phyloP scores from a whole-genome alignment of 768 basidiomycete genomes.

The Tylopilus vinaceipallidus region DNA sequence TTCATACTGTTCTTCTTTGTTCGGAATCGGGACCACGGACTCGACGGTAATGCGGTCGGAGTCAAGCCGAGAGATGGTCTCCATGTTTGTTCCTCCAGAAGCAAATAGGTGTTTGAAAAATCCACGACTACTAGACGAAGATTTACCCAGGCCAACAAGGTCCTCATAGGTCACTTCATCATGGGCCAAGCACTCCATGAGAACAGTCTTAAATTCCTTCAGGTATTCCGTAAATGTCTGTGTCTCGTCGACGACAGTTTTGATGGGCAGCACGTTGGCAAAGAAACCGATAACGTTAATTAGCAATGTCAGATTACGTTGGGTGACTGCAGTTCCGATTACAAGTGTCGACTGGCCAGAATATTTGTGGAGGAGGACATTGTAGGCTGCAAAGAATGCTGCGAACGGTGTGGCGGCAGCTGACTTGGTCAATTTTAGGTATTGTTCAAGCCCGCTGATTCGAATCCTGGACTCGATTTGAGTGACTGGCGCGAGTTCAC shows the following conservation, averaged over 20 bases:
- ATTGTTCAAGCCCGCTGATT: slow-evolving; percentile 18
- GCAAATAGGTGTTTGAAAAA: slow-evolving; percentile 34
- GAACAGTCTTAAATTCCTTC: slow-evolving; percentile 19
- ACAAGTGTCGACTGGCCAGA: slow-evolving; percentile 29
- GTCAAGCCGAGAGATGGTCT: slow-evolving; percentile 24
- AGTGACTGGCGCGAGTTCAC: slow-evolving; percentile 28
- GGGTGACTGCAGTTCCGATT: slow-evolving; percentile 31
- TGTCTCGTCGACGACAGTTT: slow-evolving; percentile 26
- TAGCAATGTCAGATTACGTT: slow-evolving; percentile 29
- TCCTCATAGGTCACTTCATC: slow-evolving; percentile 33
- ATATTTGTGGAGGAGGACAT: slow-evolving; percentile 34
- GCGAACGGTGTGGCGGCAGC: slow-evolving; percentile 25
- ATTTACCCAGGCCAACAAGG: slow-evolving; percentile 27
- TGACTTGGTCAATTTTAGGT: slow-evolving; percentile 18
- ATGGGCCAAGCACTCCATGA: slow-evolving; percentile 23
- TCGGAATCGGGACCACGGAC: slow-evolving; percentile 23
- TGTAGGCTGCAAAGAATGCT: slow-evolving; percentile 32
- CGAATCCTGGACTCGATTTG: slow-evolving; percentile 26
- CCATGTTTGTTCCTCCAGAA: slow-evolving; percentile 28
- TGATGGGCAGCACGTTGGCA: slow-evolving; percentile 31
- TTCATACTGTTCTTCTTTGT: slow-evolving; percentile 28
- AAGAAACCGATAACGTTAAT: slow-evolving; percentile 30
- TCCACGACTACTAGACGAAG: slow-evolving; percentile 22
- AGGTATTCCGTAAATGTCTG: slow-evolving; percentile 26
- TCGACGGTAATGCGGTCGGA: slow-evolving; percentile 15